Evolutionary conservation across 208 protist genomes (phyloP), one percentile per base, ranked within the genome.

Genomic region (Trypanosoma scelopori): DNA sequence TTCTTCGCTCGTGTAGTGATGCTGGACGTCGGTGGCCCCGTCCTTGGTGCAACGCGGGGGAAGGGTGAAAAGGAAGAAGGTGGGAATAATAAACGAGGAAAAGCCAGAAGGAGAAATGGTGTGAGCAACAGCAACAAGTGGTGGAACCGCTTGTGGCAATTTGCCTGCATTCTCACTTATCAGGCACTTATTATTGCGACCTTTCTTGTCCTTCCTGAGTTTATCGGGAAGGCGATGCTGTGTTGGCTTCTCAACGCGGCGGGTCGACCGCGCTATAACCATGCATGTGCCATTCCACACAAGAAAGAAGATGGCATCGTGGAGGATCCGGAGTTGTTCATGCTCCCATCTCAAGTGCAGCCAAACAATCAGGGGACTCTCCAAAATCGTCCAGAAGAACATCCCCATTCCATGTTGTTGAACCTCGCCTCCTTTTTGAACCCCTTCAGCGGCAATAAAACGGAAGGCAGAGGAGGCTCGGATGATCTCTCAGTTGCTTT

Each of bases 21-120:
- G 9, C 62, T 93, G 3, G 84, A 93, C 51, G 47, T 76, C 5
- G 87, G 77, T 12, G 68, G 65, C 11, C 68, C 68, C 23, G 3
- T 80, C 1, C 72, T 77, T 12, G 68, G 86, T 27, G 6, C 50
- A 15, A 18, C 42, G 11, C 6, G 11, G 15, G 11, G 5, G 12
- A 43, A 27, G 1, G 42, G 3, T n/a, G 43, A 49, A 20, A n/a
- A 5, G 9, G 32, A 37, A 62, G 20, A 13, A 25, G 11, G 39
- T 39, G 5, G 41, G 12, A 49, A 50, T 11, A 50, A 41, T 18
- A 30, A 4, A 48, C 18, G 5, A 32, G 0, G n/a, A 16, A 55
- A 55, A n/a, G 48, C 32, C 11, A 41, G n/a, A 42, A 37, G 64
- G 18, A 51, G 47, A 1, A 32, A 32, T 27, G 65, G 18, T 41